Evolutionary conservation across 306 rosid genomes (phyloP).

Genomic region (Macrotyloma uniflorum): DNA sequence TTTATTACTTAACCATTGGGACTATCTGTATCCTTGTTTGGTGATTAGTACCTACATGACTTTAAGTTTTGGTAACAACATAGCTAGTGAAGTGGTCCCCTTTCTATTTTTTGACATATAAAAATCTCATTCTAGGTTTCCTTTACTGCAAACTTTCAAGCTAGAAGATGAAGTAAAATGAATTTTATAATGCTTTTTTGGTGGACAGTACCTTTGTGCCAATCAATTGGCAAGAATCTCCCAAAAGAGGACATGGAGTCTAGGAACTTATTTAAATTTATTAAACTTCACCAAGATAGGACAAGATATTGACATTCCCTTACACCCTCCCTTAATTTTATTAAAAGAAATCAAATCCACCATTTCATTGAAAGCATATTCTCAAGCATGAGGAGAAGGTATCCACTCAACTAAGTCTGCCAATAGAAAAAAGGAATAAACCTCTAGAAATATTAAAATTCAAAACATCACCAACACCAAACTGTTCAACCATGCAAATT

Average conservation of each 20-base stretch:
- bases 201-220: slow-evolving; percentile 43
- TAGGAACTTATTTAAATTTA: slow-evolving; percentile 45
- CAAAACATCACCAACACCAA: slow-evolving; percentile 34
- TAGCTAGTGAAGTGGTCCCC: slow-evolving; percentile 70
- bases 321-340: slow-evolving; percentile 42
- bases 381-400: slow-evolving; percentile 50
- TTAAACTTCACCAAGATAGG: slow-evolving; percentile 51
- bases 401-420: slow-evolving; percentile 41
- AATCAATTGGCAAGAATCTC: slow-evolving; percentile 59
- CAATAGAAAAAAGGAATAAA: slow-evolving; percentile 45
- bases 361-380: slow-evolving; percentile 47
- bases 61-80: slow-evolving; percentile 44
- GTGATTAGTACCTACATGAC: slow-evolving; percentile 35
- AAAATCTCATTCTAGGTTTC: slow-evolving; percentile 45
- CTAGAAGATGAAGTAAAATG: slow-evolving; percentile 39
- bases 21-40: slow-evolving; percentile 34
- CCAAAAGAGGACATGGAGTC: slow-evolving; percentile 47
- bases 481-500: slow-evolving; percentile 61
- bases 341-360: slow-evolving; percentile 50
- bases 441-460: slow-evolving; percentile 40
- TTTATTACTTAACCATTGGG: slow-evolving; percentile 34
- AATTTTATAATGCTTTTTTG: slow-evolving; percentile 38
- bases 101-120: slow-evolving; percentile 47
- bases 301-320: slow-evolving; percentile 67
- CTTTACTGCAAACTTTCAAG: slow-evolving; percentile 44